Evolutionary conservation across 306 rosid genomes (phyloP).

Genomic region (Dalbergia cochinchinensis): DNA sequence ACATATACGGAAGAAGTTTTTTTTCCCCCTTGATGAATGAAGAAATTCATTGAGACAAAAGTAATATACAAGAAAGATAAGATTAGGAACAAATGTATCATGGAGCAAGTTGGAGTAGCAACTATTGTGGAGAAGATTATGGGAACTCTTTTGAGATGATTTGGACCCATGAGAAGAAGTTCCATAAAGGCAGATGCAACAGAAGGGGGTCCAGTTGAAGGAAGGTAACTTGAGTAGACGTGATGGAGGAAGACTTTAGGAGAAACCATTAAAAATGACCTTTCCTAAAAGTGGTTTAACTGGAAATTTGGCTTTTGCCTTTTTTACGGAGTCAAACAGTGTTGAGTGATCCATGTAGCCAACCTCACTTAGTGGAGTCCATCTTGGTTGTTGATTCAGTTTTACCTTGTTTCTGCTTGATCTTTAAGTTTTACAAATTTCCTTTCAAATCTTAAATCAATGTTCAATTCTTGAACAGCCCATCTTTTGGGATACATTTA

Average conservation of each 20-base stretch:
- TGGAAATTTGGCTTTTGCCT: neutral
- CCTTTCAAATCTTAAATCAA: neutral
- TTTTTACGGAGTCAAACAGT: neutral
- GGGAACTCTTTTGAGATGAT: slow-evolving; percentile 29
- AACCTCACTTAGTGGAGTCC: neutral
- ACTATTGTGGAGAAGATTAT: slow-evolving; percentile 16
- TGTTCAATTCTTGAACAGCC: slow-evolving; percentile 3
- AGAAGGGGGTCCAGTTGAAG: slow-evolving; percentile 28
- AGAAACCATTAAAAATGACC: slow-evolving; percentile 13
- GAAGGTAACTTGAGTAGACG: neutral
- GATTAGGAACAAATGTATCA: neutral
- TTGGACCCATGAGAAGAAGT: slow-evolving; percentile 13
- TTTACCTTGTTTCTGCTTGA: slow-evolving; percentile 6
- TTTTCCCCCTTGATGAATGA: too few relatives aligned
- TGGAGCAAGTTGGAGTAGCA: neutral
- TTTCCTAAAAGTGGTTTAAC: neutral
- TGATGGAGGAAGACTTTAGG: neutral
- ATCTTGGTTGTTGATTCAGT: neutral
- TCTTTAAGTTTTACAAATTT: neutral
- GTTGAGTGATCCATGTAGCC: neutral
- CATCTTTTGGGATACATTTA: neutral
- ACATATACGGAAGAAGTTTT: too few relatives aligned
- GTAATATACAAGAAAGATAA: neutral
- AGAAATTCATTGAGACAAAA: too few relatives aligned
- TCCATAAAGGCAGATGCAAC: neutral